These are phyloP conservation scores for Letharia lupina DNA, from an alignment of 495 filamentous ascomycete species.

Conservation along the genomic window DNA sequence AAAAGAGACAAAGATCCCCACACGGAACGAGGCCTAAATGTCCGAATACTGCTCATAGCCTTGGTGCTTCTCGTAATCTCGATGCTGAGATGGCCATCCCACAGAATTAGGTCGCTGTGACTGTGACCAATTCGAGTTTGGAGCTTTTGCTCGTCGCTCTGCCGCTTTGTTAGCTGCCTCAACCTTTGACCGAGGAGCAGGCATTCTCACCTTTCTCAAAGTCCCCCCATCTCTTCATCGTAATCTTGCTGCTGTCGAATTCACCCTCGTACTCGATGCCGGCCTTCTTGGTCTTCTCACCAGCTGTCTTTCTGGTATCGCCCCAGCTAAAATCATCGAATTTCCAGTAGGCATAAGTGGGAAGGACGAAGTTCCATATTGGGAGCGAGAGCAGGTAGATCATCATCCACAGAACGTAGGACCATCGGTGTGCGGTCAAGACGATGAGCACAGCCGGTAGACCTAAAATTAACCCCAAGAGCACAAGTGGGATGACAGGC, in stretches of 20 bases:
- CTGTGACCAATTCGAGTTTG: constrained; percentile 29
- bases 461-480: constrained; percentile 87
- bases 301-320: constrained; percentile 91
- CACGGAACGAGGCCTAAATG: constrained; percentile 26
- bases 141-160: constrained; percentile 36
- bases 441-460: constrained; percentile 89
- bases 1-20: neutral
- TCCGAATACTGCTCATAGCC: constrained; percentile 47
- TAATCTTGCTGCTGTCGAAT: constrained; percentile 96
- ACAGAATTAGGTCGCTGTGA: constrained; percentile 28
- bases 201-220: constrained; percentile 67
- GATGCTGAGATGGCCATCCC: constrained; percentile 30
- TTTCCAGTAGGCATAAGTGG: constrained; percentile 96
- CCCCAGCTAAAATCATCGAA: constrained; percentile 99
- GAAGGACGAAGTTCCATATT: constrained; percentile 96
- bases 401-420: constrained; percentile 94
- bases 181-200: neutral
- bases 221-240: constrained; percentile 96
- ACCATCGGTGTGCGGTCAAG: constrained; percentile 87
- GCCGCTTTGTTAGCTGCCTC: constrained; percentile 10
- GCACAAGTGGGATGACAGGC: constrained; percentile 87
- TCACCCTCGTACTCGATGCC: constrained; percentile 84
- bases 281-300: constrained; percentile 72
- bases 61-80: constrained; percentile 38
- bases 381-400: constrained; percentile 92